Conservation (phyloP, 2,329 filamentous ascomycete species). For the Ambrosiella xylebori region DNA sequence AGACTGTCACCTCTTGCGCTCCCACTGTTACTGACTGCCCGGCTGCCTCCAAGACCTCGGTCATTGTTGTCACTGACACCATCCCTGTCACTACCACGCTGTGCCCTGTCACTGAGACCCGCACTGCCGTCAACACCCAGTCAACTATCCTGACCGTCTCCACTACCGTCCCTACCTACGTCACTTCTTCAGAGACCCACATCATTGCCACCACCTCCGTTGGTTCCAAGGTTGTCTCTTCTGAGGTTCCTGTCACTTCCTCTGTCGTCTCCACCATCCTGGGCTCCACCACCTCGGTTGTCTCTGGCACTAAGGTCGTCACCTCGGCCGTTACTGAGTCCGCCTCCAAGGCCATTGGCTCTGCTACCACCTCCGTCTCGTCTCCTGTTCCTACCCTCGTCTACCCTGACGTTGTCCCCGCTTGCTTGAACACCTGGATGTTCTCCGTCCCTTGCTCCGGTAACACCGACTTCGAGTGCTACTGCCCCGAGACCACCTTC, state of each 20-base stretch:
- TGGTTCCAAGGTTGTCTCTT: constrained; percentile 25
- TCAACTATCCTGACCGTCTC: constrained; percentile 15
- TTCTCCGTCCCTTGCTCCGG: constrained; percentile 55
- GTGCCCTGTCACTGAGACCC: constrained; percentile 42
- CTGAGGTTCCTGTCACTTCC: constrained; percentile 34
- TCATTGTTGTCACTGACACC: constrained; percentile 34
- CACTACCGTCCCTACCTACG: constrained; percentile 12
- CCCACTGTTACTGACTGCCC: constrained; percentile 33
- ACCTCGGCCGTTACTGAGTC: constrained; percentile 35
- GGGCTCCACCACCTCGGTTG: constrained; percentile 26
- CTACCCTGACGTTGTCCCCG: constrained; percentile 59
- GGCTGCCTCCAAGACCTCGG: constrained; percentile 23
- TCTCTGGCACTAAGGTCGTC: constrained; percentile 31
- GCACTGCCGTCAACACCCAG: constrained; percentile 22
- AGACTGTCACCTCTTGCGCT: constrained; percentile 34
- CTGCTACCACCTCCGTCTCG: constrained; percentile 15
- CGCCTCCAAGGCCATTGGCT: constrained; percentile 37
- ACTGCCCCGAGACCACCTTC: constrained; percentile 65
- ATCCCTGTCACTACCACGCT: constrained; percentile 41
- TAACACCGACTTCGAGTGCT: constrained; percentile 72
- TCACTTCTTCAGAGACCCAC: constrained; percentile 11
- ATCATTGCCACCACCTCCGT: constrained; percentile 14
- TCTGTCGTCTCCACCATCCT: constrained; percentile 31
- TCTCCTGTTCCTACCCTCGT: constrained; percentile 24
- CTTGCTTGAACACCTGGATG: constrained; percentile 86